These are phyloP conservation scores for Syzygium oleosum DNA, from an alignment of 345 rosid genomes.

Conservation along the genomic window DNA sequence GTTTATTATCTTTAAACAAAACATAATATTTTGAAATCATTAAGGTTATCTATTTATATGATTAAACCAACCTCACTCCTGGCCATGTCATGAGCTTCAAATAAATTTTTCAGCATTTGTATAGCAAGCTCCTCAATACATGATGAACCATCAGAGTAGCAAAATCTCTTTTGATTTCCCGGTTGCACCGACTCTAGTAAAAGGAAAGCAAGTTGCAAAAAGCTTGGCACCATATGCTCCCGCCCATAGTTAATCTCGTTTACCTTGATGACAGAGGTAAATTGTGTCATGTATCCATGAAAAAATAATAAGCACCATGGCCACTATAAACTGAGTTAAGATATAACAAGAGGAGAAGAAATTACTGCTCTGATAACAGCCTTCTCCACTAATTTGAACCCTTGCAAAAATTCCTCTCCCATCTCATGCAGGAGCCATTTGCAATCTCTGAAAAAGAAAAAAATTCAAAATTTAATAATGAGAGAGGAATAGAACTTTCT, in stretches of 20 bases:
- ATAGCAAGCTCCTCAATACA: conserved; percentile 64
- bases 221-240: conserved; percentile 75
- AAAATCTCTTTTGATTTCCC: conserved; percentile 14
- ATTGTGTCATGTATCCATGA: not conserved
- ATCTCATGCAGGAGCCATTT: conserved; percentile 56
- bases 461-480: not conserved
- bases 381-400: conserved; percentile 46
- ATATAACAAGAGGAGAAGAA: conserved; percentile 2
- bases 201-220: conserved; percentile 59
- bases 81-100: conserved; percentile 79
- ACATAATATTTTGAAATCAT: not conserved
- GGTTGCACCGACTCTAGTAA: conserved; percentile 62
- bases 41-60: not conserved
- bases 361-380: conserved; percentile 67
- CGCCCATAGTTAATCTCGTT: conserved; percentile 66
- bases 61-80: conserved; percentile 59
- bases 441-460: conserved; percentile 43
- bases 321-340: not conserved
- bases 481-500: not conserved
- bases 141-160: conserved; percentile 33
- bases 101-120: conserved; percentile 60
- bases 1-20: not conserved
- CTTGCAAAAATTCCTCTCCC: conserved; percentile 43
- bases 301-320: not conserved
- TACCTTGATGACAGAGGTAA: conserved; percentile 27